Percentiles rank a stretch among this genome's conserved stretches.
phyloP scores from a whole-genome alignment of 1,139 yeast species.

The Candida dubliniensis region DNA sequence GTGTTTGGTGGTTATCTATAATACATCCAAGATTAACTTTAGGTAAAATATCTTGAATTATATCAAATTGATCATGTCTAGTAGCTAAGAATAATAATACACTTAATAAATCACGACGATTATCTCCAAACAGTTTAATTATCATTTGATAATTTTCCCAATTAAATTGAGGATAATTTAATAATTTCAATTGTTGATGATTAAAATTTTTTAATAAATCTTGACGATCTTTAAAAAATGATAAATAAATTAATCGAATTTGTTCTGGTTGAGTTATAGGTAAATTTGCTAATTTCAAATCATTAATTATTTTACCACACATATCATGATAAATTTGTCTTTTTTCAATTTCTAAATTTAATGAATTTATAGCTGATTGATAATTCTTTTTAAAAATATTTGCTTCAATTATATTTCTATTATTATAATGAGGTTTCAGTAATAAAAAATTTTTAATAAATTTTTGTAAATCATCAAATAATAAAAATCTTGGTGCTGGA shows the following conservation, averaged over 20 bases:
- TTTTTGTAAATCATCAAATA: slow-evolving; percentile 37
- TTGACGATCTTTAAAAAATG: slow-evolving; percentile 32
- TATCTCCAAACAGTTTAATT: slow-evolving; percentile 7
- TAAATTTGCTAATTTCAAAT: slow-evolving; percentile 24
- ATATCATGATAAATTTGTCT: slow-evolving; percentile 22
- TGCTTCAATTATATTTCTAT: slow-evolving; percentile 4
- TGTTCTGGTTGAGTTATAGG: slow-evolving; percentile 35
- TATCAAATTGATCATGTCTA: slow-evolving; percentile 21
- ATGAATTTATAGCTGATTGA: not conserved
- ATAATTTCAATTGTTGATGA: slow-evolving; percentile 13
- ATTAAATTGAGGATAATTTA: slow-evolving; percentile 20
- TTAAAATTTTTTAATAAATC: slow-evolving; percentile 14
- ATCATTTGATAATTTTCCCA: slow-evolving; percentile 21
- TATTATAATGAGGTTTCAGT: slow-evolving; percentile 6
- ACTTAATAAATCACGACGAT: slow-evolving; percentile 8
- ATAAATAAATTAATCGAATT: slow-evolving; percentile 27
- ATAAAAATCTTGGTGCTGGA: slow-evolving; percentile 34
- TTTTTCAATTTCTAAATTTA: slow-evolving; percentile 6
- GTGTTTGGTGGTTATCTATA: slow-evolving; percentile 1
- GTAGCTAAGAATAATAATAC: slow-evolving; percentile 27
- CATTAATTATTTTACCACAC: slow-evolving; percentile 27
- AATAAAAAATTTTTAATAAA: slow-evolving; percentile 30
- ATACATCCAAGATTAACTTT: slow-evolving; percentile 10
- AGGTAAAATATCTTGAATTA: slow-evolving; percentile 17
- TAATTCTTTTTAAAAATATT: slow-evolving; percentile 1